Evolutionary conservation across 2,329 filamentous ascomycete genomes (phyloP).

Genomic region (Periglandula ipomoeae): DNA sequence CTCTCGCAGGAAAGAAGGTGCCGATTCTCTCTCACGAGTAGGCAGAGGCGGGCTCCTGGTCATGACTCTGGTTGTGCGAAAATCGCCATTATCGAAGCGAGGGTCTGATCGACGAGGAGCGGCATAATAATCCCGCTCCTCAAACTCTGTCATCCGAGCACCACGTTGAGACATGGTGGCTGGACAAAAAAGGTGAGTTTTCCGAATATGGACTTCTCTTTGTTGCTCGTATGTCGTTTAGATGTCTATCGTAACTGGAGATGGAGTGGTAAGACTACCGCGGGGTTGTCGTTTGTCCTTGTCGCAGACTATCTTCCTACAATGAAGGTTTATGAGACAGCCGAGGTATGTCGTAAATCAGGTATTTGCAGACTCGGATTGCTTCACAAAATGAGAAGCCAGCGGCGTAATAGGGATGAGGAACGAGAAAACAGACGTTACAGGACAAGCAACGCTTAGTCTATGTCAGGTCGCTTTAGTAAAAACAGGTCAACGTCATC

Average conservation of each 20-base stretch:
- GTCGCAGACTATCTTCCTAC: not conserved
- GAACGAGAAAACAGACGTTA: not conserved
- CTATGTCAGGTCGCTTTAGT: not conserved
- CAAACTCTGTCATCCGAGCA: constrained; percentile 27
- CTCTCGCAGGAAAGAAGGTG: constrained; percentile 43
- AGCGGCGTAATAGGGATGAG: no score
- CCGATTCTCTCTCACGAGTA: constrained; percentile 31
- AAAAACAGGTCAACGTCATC: not conserved
- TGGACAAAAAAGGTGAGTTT: not conserved
- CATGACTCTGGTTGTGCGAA: constrained; percentile 13
- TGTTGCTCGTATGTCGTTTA: not conserved
- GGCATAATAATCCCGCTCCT: constrained; percentile 36
- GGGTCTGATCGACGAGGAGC: constrained; percentile 26
- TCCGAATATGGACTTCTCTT: not conserved
- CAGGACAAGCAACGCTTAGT: no score
- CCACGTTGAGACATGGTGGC: constrained; percentile 13
- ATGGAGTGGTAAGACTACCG: not conserved
- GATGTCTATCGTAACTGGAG: not conserved
- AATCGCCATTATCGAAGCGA: constrained; percentile 16
- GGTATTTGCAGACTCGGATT: not conserved
- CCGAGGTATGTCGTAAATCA: not conserved
- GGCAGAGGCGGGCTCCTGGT: constrained; percentile 16
- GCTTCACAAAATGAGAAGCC: not conserved
- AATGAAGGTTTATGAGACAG: not conserved
- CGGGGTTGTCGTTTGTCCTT: not conserved